Evolutionary conservation across 257 asterid genomes (phyloP), one percentile per base, ranked within the genome.

Genomic region (Oldenlandia corymbosa): DNA sequence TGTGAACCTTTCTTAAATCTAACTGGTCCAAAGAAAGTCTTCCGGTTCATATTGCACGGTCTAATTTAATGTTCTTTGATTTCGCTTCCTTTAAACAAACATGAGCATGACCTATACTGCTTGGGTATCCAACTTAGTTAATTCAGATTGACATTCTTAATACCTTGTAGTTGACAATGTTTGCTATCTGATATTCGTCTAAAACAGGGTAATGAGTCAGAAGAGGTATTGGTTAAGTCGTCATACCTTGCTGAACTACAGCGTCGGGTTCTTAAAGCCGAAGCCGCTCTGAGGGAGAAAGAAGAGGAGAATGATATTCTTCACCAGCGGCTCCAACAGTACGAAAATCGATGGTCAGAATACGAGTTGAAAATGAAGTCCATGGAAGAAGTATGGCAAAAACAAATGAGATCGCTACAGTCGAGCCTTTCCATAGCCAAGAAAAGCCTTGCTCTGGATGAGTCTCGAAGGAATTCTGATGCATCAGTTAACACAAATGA

Each of bases 381-480:
- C 39, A 93, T 90, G 99, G 99, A 93, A 82, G 95, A 93, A 73
- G 88, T 87, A 46, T 93, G 99, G 99, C 99, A 93, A 61, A 93
- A 90, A 48, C 99, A 93, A 72, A 93, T 93, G 99, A 76, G 96
- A 70, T 90, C 99, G 0, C 81, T 93, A 20, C 99, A 93, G 80
- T 93, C 99, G 17, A 93, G 96, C 83, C 96, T 93, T 39, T 87
- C 96, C 61, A 85, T 84, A 39, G 96, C 95, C 7, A 90, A 80
- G 83, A 90, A 80, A 76, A 93, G 96, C 83, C 83, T 90, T 2
- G 80, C 90, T 8, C 75, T 84, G 1, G 99, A 85, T 23, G 96
- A 83, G 52, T 85, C 96, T 12, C 83, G 45, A 36, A 77, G 96
- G 67, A 81, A 79, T 59, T 87, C 97, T 0, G 95, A 82, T 20